phyloP scores from a whole-genome alignment of 2,329 filamentous ascomycete species.

The Pestalotiopsis fici region DNA sequence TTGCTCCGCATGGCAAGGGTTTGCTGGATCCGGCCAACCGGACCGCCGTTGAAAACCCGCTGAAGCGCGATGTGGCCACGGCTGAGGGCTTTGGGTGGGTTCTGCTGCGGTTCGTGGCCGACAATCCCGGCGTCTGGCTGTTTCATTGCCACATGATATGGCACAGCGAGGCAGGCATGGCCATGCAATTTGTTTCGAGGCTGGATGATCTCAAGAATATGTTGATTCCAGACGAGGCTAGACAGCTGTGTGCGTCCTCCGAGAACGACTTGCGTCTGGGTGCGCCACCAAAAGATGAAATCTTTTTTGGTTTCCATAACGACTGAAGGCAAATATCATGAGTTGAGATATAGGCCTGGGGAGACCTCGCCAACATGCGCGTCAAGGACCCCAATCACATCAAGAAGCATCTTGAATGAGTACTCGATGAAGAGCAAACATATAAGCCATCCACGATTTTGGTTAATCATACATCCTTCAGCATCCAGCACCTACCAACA shows the following conservation, averaged over 20 bases:
- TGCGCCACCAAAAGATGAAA: conserved; percentile 48
- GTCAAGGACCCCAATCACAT: too few species aligned
- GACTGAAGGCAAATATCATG: conserved; percentile 8
- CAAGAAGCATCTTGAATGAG: too few species aligned
- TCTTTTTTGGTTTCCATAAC: conserved; percentile 38
- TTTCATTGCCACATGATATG: conserved; percentile 41
- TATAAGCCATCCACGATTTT: too few species aligned
- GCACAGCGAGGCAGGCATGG: conserved; percentile 40
- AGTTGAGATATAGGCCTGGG: too few species aligned
- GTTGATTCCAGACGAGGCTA: conserved; percentile 44
- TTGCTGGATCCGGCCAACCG: conserved; percentile 35
- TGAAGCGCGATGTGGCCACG: conserved; percentile 46
- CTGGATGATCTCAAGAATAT: conserved; percentile 44
- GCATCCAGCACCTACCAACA: too few species aligned
- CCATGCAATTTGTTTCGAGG: conserved; percentile 43
- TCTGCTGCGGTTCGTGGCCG: conserved; percentile 47
- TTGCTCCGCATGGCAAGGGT: conserved; percentile 32
- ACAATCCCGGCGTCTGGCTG: conserved; percentile 49
- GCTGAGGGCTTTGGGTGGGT: conserved; percentile 52
- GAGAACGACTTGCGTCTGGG: conserved; percentile 48
- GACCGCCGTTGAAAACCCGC: conserved; percentile 36
- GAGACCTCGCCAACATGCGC: too few species aligned
- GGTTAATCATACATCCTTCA: too few species aligned
- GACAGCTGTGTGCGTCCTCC: conserved; percentile 42
- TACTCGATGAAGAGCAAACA: too few species aligned